Conservation (phyloP, 2,329 filamentous ascomycete genomes). For the Purpureocillium takamizusanense region DNA sequence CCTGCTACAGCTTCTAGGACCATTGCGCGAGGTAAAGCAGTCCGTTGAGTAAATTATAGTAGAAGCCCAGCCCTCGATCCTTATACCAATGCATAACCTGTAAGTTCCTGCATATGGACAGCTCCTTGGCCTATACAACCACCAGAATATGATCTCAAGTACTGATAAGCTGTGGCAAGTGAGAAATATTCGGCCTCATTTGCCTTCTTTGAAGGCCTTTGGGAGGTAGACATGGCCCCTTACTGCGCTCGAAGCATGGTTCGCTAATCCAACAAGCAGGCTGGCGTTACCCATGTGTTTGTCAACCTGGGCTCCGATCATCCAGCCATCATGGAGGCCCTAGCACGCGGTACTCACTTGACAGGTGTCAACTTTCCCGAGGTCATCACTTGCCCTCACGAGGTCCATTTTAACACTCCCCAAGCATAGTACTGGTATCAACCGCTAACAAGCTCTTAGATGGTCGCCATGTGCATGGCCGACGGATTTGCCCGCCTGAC, state of each 20-base stretch:
- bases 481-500: slow-evolving; percentile 67
- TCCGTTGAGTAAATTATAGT: no score
- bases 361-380: slow-evolving; percentile 55
- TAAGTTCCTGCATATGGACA: no score
- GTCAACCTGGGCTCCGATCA: slow-evolving; percentile 66
- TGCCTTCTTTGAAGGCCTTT: slow-evolving; percentile 75
- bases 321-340: slow-evolving; percentile 71
- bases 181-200: slow-evolving; percentile 65
- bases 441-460: slow-evolving; percentile 36
- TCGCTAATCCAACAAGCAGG: no score
- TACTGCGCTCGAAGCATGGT: no score
- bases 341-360: slow-evolving; percentile 66
- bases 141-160: no score
- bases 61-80: no score
- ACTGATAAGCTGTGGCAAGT: no score
- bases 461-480: slow-evolving; percentile 79
- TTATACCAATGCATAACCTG: no score
- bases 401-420: slow-evolving; percentile 41
- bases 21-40: no score
- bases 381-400: slow-evolving; percentile 73
- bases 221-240: no score
- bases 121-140: no score
- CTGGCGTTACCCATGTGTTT: slow-evolving; percentile 48
- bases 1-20: no score
- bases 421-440: neutral